These are phyloP conservation scores for Cytauxzoon felis DNA, from an alignment of 169 alveolate genomes.

Conservation along the genomic window DNA sequence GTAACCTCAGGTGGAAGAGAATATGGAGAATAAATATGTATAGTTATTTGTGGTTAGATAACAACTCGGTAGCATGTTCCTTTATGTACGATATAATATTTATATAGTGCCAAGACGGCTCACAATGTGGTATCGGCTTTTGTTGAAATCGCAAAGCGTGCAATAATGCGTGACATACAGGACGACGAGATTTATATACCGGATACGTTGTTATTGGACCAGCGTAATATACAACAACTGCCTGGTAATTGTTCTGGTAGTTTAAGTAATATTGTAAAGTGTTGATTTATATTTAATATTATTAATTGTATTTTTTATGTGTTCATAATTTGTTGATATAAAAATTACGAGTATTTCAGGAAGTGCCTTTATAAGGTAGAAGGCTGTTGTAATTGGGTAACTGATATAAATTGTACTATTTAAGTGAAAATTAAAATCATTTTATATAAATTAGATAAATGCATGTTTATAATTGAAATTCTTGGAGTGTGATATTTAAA, in stretches of 20 bases:
- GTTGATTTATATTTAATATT: slow-evolving; percentile 1
- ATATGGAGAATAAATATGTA: too few species aligned
- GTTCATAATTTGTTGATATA: neutral
- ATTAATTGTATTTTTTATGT: neutral
- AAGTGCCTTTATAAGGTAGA: neutral
- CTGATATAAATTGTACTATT: too few species aligned
- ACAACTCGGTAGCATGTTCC: slow-evolving; percentile 25
- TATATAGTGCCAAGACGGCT: slow-evolving; percentile 90
- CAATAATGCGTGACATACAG: slow-evolving; percentile 78
- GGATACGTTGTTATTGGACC: slow-evolving; percentile 52
- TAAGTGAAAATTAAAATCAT: too few species aligned
- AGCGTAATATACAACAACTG: slow-evolving; percentile 30
- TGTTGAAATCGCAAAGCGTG: slow-evolving; percentile 85
- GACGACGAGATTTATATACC: slow-evolving; percentile 80
- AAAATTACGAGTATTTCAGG: neutral
- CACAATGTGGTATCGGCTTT: slow-evolving; percentile 93
- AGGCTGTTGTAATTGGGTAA: too few species aligned
- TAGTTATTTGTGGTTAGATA: neutral
- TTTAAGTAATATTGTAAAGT: slow-evolving; percentile 20
- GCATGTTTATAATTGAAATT: too few species aligned
- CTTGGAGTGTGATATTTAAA: too few species aligned
- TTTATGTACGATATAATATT: too few species aligned
- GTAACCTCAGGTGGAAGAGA: too few species aligned
- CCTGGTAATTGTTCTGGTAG: slow-evolving; percentile 52
- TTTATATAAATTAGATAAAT: too few species aligned